Percentiles rank a stretch among this genome's conserved stretches.
Evolutionary conservation across 257 asterid species (phyloP).

Genomic region (Solanum microdontum): DNA sequence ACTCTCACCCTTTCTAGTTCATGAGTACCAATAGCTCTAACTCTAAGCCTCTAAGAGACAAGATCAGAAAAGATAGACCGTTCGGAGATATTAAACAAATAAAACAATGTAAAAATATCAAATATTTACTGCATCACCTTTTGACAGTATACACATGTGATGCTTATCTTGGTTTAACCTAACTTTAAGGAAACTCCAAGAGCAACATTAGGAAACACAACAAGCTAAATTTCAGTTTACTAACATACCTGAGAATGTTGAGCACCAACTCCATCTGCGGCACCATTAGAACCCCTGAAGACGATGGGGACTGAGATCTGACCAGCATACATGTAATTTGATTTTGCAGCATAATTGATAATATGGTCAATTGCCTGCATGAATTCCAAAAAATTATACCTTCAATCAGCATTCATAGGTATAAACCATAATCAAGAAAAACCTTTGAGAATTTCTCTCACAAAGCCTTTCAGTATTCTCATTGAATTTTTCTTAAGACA

Average conservation of each 20-base stretch:
- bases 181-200: background rate
- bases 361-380: conserved; percentile 77
- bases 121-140: background rate
- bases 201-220: background rate
- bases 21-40: background rate
- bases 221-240: background rate
- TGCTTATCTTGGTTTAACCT: background rate
- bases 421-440: background rate
- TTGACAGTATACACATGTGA: background rate
- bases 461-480: no score
- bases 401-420: background rate
- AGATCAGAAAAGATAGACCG: background rate
- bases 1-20: background rate
- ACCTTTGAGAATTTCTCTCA: no score
- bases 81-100: background rate
- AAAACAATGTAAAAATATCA: background rate
- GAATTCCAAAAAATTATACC: background rate
- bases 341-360: conserved; percentile 83
- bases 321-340: conserved; percentile 79
- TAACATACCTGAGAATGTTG: conserved; percentile 75
- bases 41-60: background rate
- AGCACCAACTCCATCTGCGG: conserved; percentile 92
- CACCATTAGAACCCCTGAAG: conserved; percentile 89
- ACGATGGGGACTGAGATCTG: conserved; percentile 75
- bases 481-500: no score